Evolutionary conservation across 148 eudicot genomes (phyloP).

Genomic region (Rhododendron ovatum): DNA sequence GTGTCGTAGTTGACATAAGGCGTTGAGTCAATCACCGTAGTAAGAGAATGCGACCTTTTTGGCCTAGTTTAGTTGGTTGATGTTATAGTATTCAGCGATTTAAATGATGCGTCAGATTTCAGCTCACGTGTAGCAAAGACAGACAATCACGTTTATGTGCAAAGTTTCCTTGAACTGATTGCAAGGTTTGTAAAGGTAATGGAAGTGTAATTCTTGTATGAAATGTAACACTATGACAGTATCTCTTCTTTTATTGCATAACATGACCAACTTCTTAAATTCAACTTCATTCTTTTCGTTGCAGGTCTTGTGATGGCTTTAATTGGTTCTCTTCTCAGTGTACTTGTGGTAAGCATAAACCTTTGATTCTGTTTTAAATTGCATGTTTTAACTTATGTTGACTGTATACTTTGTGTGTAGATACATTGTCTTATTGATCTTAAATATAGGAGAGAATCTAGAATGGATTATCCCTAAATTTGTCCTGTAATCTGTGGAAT

Average conservation of each 20-base stretch:
- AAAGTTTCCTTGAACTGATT: not conserved
- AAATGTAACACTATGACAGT: not conserved
- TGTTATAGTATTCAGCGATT: not conserved
- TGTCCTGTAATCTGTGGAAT: not conserved
- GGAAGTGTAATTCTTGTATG: not conserved
- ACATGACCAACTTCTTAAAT: slow-evolving; percentile 2
- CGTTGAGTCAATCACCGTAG: no score
- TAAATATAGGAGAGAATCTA: not conserved
- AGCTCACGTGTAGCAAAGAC: not conserved
- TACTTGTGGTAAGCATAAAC: slow-evolving; percentile 63
- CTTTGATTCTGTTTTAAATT: not conserved
- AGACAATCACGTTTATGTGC: not conserved
- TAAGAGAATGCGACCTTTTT: not conserved
- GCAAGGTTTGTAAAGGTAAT: not conserved
- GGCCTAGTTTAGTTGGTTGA: not conserved
- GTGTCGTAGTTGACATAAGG: not conserved
- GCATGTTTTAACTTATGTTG: not conserved
- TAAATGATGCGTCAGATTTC: not conserved
- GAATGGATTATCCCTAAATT: not conserved
- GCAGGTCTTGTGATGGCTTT: slow-evolving; percentile 88
- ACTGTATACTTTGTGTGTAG: not conserved
- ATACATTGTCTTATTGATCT: not conserved
- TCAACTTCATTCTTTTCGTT: not conserved
- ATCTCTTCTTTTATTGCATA: not conserved
- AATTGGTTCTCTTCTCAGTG: slow-evolving; percentile 78